Evolutionary conservation across 2,329 filamentous ascomycete genomes (phyloP).

Genomic region (Colletotrichum falcatum): DNA sequence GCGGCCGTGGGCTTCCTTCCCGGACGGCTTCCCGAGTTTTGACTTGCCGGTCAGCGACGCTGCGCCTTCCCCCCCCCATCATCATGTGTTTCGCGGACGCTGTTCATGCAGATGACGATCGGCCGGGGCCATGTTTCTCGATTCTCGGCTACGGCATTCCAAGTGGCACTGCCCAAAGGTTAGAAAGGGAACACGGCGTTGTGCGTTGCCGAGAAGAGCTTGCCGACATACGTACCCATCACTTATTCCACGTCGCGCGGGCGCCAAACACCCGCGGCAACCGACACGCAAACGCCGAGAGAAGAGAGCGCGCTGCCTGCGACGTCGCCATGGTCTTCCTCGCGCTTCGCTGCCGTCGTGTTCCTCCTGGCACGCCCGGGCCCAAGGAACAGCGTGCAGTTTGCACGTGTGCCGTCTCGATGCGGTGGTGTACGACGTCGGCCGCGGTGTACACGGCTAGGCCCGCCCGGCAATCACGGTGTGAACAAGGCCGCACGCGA

Average conservation of each 20-base stretch:
- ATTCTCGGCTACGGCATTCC: too few relatives aligned
- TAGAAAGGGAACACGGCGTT: neutral
- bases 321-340: too few relatives aligned
- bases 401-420: neutral
- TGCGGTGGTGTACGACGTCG: neutral
- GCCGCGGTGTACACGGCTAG: neutral
- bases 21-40: neutral
- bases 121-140: neutral
- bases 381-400: neutral
- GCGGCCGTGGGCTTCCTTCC: too few relatives aligned
- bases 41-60: neutral
- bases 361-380: neutral
- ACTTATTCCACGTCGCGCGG: neutral
- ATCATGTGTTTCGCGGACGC: neutral
- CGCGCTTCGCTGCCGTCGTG: too few relatives aligned
- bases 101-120: neutral
- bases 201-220: neutral
- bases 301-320: neutral
- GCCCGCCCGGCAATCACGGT: neutral
- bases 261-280: too few relatives aligned
- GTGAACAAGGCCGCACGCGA: neutral
- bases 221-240: too few relatives aligned
- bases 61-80: too few relatives aligned
- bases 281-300: neutral
- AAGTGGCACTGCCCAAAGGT: neutral